Evolutionary conservation across 305 asterid species (phyloP), one percentile per base, ranked within the genome.

Genomic region (Fraxinus paxiana): DNA sequence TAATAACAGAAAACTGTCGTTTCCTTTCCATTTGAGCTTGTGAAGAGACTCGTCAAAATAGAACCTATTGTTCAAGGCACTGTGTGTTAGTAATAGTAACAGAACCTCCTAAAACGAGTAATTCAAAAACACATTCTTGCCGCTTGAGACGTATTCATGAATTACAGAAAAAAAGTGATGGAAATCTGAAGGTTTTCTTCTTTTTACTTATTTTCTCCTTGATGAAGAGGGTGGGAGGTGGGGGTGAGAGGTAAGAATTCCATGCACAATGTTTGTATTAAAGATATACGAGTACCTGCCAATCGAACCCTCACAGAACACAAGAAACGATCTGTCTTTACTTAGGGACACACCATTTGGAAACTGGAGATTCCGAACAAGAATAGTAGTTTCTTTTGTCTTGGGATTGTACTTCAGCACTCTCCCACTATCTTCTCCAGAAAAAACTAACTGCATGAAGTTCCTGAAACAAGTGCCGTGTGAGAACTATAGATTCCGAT

Each of bases 271-370:
- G 2, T 54, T 17, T 5, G 65, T 54, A 17, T 54, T 28, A 80
- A n/a, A 67, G 43, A 81, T 38, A 46, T 26, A 24, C 5, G 75
- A 71, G 51, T 76, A 92, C 99, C 97, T 92, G 86, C 98, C 99
- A 15, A 87, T 59, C 30, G 90, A 81, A 81, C 96, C 89, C 86
- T 92, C 99, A 4, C 94, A 88, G 84, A 89, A 94, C 77, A 89
- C 97, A 79, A 96, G 84, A 88, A 92, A 96, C 1, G 97, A 92
- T 31, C 90, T 88, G 67, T 96, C 99, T 89, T 92, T 96, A 81
- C 98, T 96, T n/a, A 96, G 80, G 81, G 97, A 92, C 28, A 96
- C 63, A 17, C 99, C 99, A 38, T 96, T 96, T 15, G 98, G 97
- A 67, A 94, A 94, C 69, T 92, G 97, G 81, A 94, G 79, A 86